Conservation (phyloP, 2,329 filamentous ascomycete species). For the Penicillium sumatraense region DNA sequence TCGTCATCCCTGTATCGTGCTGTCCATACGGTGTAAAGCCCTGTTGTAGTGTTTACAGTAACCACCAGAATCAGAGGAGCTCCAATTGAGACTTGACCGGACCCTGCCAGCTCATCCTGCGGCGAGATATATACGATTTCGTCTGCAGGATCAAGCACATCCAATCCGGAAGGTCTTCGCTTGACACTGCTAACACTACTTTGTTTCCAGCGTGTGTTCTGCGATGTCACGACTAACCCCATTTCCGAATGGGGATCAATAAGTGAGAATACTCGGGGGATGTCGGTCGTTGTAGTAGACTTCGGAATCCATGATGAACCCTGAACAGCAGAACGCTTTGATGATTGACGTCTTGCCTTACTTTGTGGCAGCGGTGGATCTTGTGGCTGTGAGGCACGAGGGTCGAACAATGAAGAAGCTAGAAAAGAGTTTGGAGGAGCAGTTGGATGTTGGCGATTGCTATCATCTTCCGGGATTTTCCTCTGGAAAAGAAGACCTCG, state of each 20-base stretch:
- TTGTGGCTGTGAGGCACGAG: conserved; percentile 40
- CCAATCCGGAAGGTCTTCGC: conserved; percentile 39
- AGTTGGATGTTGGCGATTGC: conserved; percentile 38
- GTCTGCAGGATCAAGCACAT: conserved; percentile 75
- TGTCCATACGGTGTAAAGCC: conserved; percentile 83
- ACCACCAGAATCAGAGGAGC: conserved; percentile 72
- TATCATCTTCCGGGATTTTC: conserved; percentile 57
- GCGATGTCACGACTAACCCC: conserved; percentile 73
- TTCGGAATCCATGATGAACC: conserved; percentile 62
- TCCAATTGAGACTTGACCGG: conserved; percentile 32
- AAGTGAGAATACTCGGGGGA: conserved; percentile 74
- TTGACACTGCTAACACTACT: conserved; percentile 30
- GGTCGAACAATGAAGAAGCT: conserved; percentile 63
- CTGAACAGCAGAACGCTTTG: conserved; percentile 54
- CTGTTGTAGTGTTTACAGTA: conserved; percentile 77
- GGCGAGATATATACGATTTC: conserved; percentile 83
- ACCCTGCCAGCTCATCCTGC: conserved; percentile 53
- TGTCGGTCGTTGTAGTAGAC: conserved; percentile 59
- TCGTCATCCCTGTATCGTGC: conserved; percentile 76
- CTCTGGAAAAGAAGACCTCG: conserved; percentile 85
- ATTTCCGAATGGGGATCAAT: conserved; percentile 86
- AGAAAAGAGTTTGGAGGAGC: conserved; percentile 85
- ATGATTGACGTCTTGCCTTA: conserved; percentile 51
- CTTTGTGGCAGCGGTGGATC: conserved; percentile 32
- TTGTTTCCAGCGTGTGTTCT: conserved; percentile 38